Conservation (phyloP, 2,329 filamentous ascomycete species). For the Sporothrix sp. region DNA sequence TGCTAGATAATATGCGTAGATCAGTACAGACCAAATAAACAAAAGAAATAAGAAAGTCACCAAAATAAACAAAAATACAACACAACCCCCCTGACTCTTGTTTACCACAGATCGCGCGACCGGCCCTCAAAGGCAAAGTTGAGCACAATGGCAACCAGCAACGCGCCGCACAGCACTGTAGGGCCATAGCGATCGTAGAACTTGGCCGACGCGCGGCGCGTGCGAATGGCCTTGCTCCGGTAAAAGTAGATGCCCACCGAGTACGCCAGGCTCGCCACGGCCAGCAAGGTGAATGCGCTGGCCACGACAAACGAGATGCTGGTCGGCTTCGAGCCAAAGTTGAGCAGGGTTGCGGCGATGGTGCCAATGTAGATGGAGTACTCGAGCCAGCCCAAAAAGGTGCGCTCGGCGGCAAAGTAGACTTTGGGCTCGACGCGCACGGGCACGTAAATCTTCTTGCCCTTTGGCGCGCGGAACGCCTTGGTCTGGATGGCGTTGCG, state of each 20-base stretch:
- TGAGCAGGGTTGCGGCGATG: constrained; percentile 73
- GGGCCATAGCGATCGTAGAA: constrained; percentile 91
- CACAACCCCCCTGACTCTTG: too few relatives aligned
- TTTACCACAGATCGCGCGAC: constrained; percentile 45
- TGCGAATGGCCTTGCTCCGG: constrained; percentile 75
- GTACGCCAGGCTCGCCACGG: constrained; percentile 70
- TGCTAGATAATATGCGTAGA: too few relatives aligned
- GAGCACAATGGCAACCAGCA: constrained; percentile 64
- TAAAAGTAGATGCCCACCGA: constrained; percentile 78
- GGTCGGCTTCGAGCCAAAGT: constrained; percentile 58
- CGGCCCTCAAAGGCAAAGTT: constrained; percentile 75
- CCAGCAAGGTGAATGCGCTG: constrained; percentile 72
- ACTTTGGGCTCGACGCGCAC: constrained; percentile 96
- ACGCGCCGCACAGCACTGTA: constrained; percentile 59
- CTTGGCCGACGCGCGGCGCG: constrained; percentile 63
- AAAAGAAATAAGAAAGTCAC: too few relatives aligned
- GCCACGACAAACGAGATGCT: constrained; percentile 56
- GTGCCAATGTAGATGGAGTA: constrained; percentile 91
- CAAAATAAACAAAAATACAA: too few relatives aligned
- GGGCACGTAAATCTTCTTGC: constrained; percentile 91
- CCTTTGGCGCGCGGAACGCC: constrained; percentile 63
- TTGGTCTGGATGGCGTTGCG: constrained; percentile 44
- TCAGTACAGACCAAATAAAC: too few relatives aligned
- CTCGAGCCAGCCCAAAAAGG: constrained; percentile 93
- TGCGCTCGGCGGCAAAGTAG: constrained; percentile 91